Conservation (phyloP, 306 rosid genomes). For the Astragalus glycyphyllos region DNA sequence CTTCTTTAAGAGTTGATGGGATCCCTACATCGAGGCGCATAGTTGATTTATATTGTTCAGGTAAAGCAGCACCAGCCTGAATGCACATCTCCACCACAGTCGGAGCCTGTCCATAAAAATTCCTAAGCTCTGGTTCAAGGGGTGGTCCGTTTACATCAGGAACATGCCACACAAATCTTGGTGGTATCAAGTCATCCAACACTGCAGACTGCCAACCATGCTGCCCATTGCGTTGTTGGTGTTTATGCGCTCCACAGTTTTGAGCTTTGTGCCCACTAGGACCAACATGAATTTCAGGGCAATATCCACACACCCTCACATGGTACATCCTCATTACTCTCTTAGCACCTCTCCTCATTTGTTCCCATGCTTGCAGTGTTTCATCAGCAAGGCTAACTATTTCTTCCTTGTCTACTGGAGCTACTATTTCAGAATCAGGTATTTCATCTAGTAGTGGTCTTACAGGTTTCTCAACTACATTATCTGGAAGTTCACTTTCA, state of each 20-base stretch:
- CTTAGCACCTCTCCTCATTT: constrained; percentile 78
- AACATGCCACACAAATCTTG: constrained; percentile 96
- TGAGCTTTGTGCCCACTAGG: constrained; percentile 87
- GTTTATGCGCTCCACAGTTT: constrained; percentile 91
- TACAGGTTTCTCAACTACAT: constrained; percentile 50
- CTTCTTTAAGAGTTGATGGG: constrained; percentile 74
- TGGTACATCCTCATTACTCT: constrained; percentile 78
- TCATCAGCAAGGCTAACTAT: constrained; percentile 67
- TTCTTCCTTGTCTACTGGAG: constrained; percentile 58
- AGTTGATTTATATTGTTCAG: constrained; percentile 78
- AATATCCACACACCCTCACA: constrained; percentile 94
- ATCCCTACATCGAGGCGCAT: constrained; percentile 95
- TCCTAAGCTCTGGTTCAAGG: constrained; percentile 73
- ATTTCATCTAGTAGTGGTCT: constrained; percentile 65
- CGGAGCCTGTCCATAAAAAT: constrained; percentile 88
- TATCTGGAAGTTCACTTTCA: constrained; percentile 88
- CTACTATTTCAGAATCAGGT: constrained; percentile 62
- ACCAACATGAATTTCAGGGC: constrained; percentile 93
- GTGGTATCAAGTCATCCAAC: constrained; percentile 88
- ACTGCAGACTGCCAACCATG: constrained; percentile 95
- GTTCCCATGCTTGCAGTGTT: constrained; percentile 81
- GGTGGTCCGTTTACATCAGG: constrained; percentile 83
- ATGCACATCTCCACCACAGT: constrained; percentile 88
- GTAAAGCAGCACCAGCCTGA: constrained; percentile 90
- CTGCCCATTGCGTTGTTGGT: constrained; percentile 97